A percentile compares a stretch with the other conserved stretches of the same genome.
Evolutionary conservation across 768 basidiomycete species (phyloP).

Genomic region (Leccinum incarnatum): DNA sequence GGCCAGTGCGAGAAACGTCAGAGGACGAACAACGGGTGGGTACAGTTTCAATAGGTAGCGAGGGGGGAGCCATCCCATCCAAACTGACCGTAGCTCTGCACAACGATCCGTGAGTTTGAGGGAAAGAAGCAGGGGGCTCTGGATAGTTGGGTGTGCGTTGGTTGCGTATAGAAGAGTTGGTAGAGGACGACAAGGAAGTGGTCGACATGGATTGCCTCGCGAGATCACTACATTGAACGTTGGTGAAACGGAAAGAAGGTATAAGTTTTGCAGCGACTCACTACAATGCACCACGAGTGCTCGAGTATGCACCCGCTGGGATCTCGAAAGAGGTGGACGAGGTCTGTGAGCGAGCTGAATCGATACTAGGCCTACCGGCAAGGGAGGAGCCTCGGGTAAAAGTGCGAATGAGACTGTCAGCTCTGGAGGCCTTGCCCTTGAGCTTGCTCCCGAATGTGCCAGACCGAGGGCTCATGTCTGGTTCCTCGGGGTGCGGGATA

Average conservation of each 20-base stretch:
- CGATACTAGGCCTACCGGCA: conserved; percentile 56
- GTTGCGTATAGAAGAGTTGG: conserved; percentile 26
- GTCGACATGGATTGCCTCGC: conserved; percentile 62
- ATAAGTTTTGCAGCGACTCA: conserved; percentile 35
- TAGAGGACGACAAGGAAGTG: conserved; percentile 43
- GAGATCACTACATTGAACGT: conserved; percentile 42
- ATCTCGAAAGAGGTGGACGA: conserved; percentile 62
- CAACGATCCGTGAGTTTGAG: conserved; percentile 7
- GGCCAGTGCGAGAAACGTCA: conserved; percentile 8
- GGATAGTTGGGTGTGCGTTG: conserved; percentile 28
- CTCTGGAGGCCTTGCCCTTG: conserved; percentile 28
- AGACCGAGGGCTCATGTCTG: conserved; percentile 37
- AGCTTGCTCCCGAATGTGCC: conserved; percentile 30
- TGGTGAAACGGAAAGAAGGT: not conserved
- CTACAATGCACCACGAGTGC: conserved; percentile 56
- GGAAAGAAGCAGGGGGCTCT: conserved; percentile 5
- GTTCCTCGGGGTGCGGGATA: conserved; percentile 44
- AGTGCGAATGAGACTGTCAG: conserved; percentile 42
- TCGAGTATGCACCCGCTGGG: conserved; percentile 47
- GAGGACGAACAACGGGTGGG: conserved; percentile 9
- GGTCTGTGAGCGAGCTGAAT: conserved; percentile 54
- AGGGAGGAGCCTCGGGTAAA: conserved; percentile 45
- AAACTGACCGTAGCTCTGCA: conserved; percentile 7
- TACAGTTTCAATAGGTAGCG: conserved; percentile 1
- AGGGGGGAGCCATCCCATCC: conserved; percentile 7